Base-by-base conservation (phyloP, 306 rosid genomes). In the Medicago arabica region DNA sequence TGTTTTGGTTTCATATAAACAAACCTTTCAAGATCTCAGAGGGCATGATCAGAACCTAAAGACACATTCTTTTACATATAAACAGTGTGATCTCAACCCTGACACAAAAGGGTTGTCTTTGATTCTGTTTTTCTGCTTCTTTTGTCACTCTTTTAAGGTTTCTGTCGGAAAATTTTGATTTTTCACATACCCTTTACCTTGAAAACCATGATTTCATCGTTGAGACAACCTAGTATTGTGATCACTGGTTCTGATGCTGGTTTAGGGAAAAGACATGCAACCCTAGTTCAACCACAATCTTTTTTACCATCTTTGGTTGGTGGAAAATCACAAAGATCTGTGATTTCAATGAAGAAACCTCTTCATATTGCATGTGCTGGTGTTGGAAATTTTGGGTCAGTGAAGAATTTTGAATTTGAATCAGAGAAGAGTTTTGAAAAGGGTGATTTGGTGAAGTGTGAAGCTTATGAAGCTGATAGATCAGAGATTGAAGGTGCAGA, bases 401-500 rank as follows among this genome's bases (percentile, higher is more conserved):
- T 64, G 81, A 69, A 51, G 83, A 74, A 36, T 50, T 75, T 86
- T 47, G 88, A 75, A 9, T 75, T 86, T 47, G 88, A 75, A 9
- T 43, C 78, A 9, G 31, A 23, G 17, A 49, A 57, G 60, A 70
- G 80, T 55, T 28, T 54, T 63, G 84, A 82, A 47, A 60, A 58
- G 34, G 64, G 31, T 65, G 67, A 65, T 76, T 67, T 72, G 84
- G 82, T 86, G 75, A 84, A 76, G 82, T 87, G 95, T 78, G 87
- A 76, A 72, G 92, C 95, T 2, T 87, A 87, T 75, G 92, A 89
- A 74, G 95, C 92, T 1, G 92, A 91, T 28, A 83, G 78, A 76
- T 90, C 97, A 49, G 77, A 92, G 77, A 69, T 89, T 75, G 91
- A 85, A 49, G 39, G 69, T 10, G 58, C 67, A 15, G 85, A 39